Conservation (phyloP, 495 filamentous ascomycete species). For the Penicillium silybi region DNA sequence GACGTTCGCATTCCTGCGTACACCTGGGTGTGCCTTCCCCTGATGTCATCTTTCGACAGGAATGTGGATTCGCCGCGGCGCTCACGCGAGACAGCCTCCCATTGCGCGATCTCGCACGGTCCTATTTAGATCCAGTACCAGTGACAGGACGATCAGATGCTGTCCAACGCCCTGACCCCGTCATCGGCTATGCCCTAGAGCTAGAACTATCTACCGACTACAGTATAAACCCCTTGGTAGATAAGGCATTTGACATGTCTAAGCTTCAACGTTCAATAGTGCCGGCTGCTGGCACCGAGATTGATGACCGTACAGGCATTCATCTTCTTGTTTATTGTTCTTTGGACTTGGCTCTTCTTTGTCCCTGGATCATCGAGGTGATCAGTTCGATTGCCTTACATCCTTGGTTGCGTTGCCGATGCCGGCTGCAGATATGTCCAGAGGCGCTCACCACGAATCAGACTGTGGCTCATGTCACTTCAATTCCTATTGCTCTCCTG, state of each 20-base stretch:
- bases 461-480: background rate
- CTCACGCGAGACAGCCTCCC: constrained; percentile 6
- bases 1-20: constrained; percentile 15
- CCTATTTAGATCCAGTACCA: constrained; percentile 2
- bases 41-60: constrained; percentile 16
- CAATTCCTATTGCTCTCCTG: background rate
- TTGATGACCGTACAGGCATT: background rate
- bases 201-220: background rate
- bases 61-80: constrained; percentile 11
- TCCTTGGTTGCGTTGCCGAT: background rate
- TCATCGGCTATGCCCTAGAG: background rate
- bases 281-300: background rate
- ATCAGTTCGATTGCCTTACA: background rate
- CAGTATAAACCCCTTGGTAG: background rate
- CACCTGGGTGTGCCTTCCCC: background rate
- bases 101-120: constrained; percentile 16
- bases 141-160: constrained; percentile 3
- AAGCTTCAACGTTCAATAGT: background rate
- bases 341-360: background rate
- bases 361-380: background rate
- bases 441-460: background rate
- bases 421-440: background rate
- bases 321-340: background rate
- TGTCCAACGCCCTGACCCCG: background rate
- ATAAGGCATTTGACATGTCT: background rate